Percentiles rank a stretch among this genome's conserved stretches.
Conservation (phyloP, 2,329 filamentous ascomycete genomes). For the Leptosphaerulina australis region DNA sequence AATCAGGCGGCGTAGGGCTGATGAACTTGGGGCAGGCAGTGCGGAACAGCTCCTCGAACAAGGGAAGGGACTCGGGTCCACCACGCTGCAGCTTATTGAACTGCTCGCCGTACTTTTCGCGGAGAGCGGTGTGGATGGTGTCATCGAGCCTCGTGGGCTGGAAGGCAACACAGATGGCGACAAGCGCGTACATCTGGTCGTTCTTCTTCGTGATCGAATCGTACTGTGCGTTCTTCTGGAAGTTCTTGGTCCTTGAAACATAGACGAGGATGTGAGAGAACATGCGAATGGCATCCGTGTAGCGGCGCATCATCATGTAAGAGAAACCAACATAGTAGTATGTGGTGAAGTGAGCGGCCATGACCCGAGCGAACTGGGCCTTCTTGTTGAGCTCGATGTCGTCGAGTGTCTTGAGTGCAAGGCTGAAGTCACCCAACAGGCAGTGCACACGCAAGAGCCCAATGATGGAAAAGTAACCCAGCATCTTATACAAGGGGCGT, state of each 20-base stretch:
- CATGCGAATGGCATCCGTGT: slow-evolving; percentile 98
- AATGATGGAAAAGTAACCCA: slow-evolving; percentile 99
- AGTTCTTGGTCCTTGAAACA: slow-evolving; percentile 98
- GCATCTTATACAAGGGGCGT: slow-evolving; percentile 94
- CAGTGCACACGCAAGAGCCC: slow-evolving; percentile 95
- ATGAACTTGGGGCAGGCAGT: slow-evolving; percentile 99
- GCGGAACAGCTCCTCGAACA: slow-evolving; percentile 98
- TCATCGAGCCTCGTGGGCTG: slow-evolving; percentile 96
- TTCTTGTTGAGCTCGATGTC: slow-evolving; percentile 99
- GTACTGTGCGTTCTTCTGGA: slow-evolving; percentile 98
- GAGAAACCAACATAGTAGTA: slow-evolving; percentile 99
- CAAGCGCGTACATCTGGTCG: slow-evolving; percentile 99
- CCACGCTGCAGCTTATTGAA: slow-evolving; percentile 95
- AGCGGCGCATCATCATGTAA: slow-evolving; percentile 99
- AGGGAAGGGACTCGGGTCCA: slow-evolving; percentile 89
- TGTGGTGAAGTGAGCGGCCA: slow-evolving; percentile 99
- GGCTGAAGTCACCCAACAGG: slow-evolving; percentile 94
- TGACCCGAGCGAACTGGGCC: slow-evolving; percentile 98
- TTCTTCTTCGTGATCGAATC: slow-evolving; percentile 99
- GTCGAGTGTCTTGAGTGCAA: slow-evolving; percentile 97
- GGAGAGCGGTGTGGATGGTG: slow-evolving; percentile 96
- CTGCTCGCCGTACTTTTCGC: slow-evolving; percentile 99
- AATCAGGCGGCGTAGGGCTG: slow-evolving; percentile 93
- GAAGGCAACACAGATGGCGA: slow-evolving; percentile 98
- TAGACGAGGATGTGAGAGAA: slow-evolving; percentile 99